Percentiles rank a stretch among this genome's conserved stretches.
Evolutionary conservation across 2,329 filamentous ascomycete species (phyloP).

Genomic region (Ilyonectria mors-panacis): DNA sequence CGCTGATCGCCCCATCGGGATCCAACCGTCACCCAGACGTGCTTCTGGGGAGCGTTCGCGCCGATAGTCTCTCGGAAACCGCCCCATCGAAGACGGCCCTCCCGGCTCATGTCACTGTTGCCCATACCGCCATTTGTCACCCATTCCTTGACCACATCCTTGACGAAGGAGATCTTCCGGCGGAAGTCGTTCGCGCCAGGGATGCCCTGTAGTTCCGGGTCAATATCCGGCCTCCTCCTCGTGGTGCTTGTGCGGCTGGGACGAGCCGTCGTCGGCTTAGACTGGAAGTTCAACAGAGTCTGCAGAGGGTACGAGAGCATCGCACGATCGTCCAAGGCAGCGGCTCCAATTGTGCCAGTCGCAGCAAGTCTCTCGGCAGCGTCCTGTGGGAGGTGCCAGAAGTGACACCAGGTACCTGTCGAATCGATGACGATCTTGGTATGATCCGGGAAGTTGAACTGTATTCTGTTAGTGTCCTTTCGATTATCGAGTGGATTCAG

Average conservation of each 20-base stretch:
- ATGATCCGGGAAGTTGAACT: constrained; percentile 92
- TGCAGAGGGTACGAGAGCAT: constrained; percentile 81
- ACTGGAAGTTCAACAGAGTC: constrained; percentile 78
- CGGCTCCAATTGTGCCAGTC: constrained; percentile 77
- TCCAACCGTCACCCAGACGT: constrained; percentile 79
- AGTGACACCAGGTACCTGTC: constrained; percentile 82
- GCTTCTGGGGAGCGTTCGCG: constrained; percentile 69
- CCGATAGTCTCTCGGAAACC: constrained; percentile 70
- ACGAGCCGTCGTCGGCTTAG: constrained; percentile 59
- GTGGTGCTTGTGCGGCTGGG: constrained; percentile 62
- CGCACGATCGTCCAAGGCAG: constrained; percentile 79
- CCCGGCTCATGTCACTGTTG: constrained; percentile 71
- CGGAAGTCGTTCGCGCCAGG: constrained; percentile 81
- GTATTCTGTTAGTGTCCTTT: constrained; percentile 41
- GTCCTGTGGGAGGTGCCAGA: constrained; percentile 81
- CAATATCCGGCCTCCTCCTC: constrained; percentile 72
- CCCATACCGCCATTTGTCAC: constrained; percentile 78
- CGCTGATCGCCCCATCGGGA: constrained; percentile 72
- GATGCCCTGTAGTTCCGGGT: constrained; percentile 72
- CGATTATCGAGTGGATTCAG: neutral
- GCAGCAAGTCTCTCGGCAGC: constrained; percentile 76
- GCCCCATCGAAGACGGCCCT: constrained; percentile 70
- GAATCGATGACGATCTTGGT: constrained; percentile 86
- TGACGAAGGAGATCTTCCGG: constrained; percentile 81
- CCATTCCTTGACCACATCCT: constrained; percentile 79